Base-by-base conservation (phyloP, 495 filamentous ascomycete species). In the Oidiodendron maius region DNA sequence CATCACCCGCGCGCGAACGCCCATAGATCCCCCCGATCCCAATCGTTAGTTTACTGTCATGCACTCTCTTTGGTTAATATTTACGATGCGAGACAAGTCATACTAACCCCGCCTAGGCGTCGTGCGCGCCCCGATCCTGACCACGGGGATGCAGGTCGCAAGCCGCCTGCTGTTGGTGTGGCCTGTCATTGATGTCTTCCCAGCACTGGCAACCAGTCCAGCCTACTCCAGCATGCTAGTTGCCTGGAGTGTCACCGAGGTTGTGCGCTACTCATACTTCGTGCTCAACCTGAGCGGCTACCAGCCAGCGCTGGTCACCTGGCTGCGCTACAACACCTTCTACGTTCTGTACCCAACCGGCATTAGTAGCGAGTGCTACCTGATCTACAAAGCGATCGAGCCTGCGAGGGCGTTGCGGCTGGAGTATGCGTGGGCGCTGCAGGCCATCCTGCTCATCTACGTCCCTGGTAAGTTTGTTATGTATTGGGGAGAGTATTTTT, bases 291-390 rank as follows among this genome's bases (percentile, higher is more conserved):
- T 95, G 36, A 66, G 70, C 38, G 78, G 78, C 23, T 59, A 67
- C 15, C 64, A 69, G 48, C 89, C 89, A 0, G 59, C 45, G 0
- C 75, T 67, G 62, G 75, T 91, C 63, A 77, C 77, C 49, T 96
- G 91, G 91, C 70, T 94, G 70, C 72, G 88, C 63, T 98, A 98
- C 61, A 95, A 94, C 66, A 84, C 84, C 4, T 98, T 98, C 70
- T 87, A 84, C 59, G 67, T 96, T 18, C 76, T 98, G 16, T 98
- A 98, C 61, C 93, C 94, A 2, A 58, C 96, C 43, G 93, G 93
- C 10, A 95, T 96, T 51, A 71, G 71, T 11, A 90, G 86, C 64
- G 93, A 98, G 75, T 83, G 82, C 35, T 80, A 75, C 58, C 75
- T 96, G 57, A 81, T 96, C 32, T 81, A 78, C 50, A 65, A 66